Evolutionary conservation across 768 basidiomycete species (phyloP).

Genomic region (Lactifluus pinguis): DNA sequence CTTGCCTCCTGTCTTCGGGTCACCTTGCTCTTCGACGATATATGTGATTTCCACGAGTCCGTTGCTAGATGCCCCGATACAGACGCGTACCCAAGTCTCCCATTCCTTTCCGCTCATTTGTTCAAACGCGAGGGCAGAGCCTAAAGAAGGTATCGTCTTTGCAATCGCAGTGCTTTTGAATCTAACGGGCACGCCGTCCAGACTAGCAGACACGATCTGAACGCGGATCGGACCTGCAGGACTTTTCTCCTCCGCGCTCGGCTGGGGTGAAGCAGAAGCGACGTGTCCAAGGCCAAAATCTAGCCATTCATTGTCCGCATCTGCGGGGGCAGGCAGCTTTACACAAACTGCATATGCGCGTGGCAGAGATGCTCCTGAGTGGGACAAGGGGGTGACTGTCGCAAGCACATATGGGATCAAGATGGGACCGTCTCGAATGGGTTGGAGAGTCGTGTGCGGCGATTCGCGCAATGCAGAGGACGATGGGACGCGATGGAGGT

Average conservation of each 20-base stretch:
- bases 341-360: slow-evolving; percentile 53
- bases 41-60: slow-evolving; percentile 58
- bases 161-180: slow-evolving; percentile 42
- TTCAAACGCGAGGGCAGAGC: slow-evolving; percentile 38
- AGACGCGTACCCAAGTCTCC: slow-evolving; percentile 57
- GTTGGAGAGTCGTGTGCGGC: slow-evolving; percentile 25
- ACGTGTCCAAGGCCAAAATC: slow-evolving; percentile 62
- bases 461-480: slow-evolving; percentile 22
- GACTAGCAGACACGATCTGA: slow-evolving; percentile 48
- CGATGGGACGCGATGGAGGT: slow-evolving; percentile 19
- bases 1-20: slow-evolving; percentile 24
- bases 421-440: slow-evolving; percentile 45
- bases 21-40: slow-evolving; percentile 35
- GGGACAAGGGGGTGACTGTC: slow-evolving; percentile 43
- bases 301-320: slow-evolving; percentile 59
- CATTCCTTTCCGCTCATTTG: slow-evolving; percentile 48
- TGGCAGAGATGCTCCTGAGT: slow-evolving; percentile 23
- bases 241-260: slow-evolving; percentile 15
- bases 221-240: slow-evolving; percentile 33
- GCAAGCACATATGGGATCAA: slow-evolving; percentile 53
- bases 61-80: slow-evolving; percentile 42
- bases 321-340: slow-evolving; percentile 44
- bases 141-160: slow-evolving; percentile 28
- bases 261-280: slow-evolving; percentile 18
- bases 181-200: slow-evolving; percentile 57